phyloP scores from a whole-genome alignment of 2,329 filamentous ascomycete genomes.

The Diaporthe vaccinii region DNA sequence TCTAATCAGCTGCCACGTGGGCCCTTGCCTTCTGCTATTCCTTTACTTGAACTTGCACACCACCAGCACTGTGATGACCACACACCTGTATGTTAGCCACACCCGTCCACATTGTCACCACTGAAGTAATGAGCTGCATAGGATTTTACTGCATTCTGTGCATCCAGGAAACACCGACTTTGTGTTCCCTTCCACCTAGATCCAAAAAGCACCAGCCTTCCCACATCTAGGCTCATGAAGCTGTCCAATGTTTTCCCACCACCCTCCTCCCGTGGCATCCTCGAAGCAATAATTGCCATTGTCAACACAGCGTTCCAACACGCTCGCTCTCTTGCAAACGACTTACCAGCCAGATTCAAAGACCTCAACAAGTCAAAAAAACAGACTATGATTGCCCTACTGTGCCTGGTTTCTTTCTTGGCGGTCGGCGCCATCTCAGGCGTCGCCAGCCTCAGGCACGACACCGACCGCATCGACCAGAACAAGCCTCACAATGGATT shows the following conservation, averaged over 20 bases:
- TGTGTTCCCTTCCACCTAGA: rapidly evolving
- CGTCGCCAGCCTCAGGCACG: not conserved
- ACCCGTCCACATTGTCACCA: not conserved
- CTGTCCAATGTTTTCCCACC: not conserved
- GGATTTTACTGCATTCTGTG: not conserved
- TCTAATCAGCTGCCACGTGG: not conserved
- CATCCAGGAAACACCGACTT: not conserved
- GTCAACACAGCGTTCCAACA: not conserved
- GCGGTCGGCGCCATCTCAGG: not conserved
- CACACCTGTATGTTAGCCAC: not conserved
- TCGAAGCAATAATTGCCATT: not conserved
- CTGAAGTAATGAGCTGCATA: no score
- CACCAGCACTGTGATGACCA: not conserved
- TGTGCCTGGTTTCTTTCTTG: not conserved
- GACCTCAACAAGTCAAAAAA: not conserved
- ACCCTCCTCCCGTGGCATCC: no score
- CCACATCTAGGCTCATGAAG: not conserved
- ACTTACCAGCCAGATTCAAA: not conserved
- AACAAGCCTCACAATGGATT: not conserved
- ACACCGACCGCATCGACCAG: not conserved
- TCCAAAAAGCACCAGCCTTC: not conserved
- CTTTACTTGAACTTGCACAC: not conserved
- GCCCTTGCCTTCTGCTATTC: not conserved
- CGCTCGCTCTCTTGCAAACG: not conserved
- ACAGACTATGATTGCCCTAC: not conserved